Conservation (phyloP, 805 yeast genomes). For the Candida ipomoeae region DNA sequence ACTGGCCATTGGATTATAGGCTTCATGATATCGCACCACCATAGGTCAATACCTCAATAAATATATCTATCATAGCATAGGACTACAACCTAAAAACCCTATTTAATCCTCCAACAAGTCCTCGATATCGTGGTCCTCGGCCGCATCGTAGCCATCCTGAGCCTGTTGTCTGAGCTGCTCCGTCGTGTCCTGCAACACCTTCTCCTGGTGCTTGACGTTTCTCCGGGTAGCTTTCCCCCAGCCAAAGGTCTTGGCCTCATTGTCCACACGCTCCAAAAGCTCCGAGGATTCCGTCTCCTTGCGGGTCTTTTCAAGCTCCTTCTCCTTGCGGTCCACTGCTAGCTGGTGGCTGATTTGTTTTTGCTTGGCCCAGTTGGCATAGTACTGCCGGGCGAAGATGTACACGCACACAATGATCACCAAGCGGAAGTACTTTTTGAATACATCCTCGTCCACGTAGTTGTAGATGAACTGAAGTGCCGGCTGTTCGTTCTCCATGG, state of each 20-base stretch:
- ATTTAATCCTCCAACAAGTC: slow-evolving; percentile 47
- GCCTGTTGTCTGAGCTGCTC: slow-evolving; percentile 36
- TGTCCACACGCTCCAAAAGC: slow-evolving; percentile 30
- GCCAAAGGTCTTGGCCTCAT: slow-evolving; percentile 54
- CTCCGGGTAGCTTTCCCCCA: slow-evolving; percentile 78
- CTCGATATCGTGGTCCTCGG: slow-evolving; percentile 65
- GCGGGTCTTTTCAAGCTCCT: slow-evolving; percentile 31
- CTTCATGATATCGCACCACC: too few species aligned
- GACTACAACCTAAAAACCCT: too few species aligned
- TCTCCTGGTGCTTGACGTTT: slow-evolving; percentile 51
- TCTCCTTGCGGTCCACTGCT: slow-evolving; percentile 43
- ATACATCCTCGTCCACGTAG: slow-evolving; percentile 35
- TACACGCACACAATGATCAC: slow-evolving; percentile 57
- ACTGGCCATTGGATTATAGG: too few species aligned
- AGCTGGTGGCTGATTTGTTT: slow-evolving; percentile 48
- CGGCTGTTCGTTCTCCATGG: slow-evolving; percentile 3
- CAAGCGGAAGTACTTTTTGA: slow-evolving; percentile 45
- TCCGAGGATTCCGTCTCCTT: slow-evolving; percentile 26
- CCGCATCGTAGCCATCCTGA: slow-evolving; percentile 45
- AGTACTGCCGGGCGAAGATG: slow-evolving; percentile 52
- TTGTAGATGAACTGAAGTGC: slow-evolving; percentile 29
- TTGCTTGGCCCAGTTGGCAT: slow-evolving; percentile 52
- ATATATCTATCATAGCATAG: too few species aligned
- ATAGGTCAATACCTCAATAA: too few species aligned
- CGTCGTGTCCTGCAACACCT: slow-evolving; percentile 46